A percentile compares a stretch with the other conserved stretches of the same genome.
These are phyloP conservation scores for Lentinula sp. DNA, from an alignment of 768 basidiomycete genomes.

Conservation along the genomic window DNA sequence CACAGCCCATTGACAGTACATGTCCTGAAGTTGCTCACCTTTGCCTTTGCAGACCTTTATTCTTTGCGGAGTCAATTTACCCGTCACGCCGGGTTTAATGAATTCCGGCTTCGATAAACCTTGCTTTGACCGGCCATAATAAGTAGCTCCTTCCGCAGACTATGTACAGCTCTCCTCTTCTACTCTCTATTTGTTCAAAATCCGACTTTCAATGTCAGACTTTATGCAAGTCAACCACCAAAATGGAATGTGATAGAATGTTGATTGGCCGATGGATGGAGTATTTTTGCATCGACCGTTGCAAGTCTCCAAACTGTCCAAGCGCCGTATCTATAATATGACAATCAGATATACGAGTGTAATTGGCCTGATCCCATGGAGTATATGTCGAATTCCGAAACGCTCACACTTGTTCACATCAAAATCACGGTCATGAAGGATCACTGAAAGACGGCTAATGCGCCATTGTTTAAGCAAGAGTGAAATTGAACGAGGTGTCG, in stretches of 20 bases:
- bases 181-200: too few species aligned
- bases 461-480: background rate
- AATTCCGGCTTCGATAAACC: too few species aligned
- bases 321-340: background rate
- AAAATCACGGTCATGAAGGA: background rate
- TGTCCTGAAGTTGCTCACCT: too few species aligned
- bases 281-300: background rate
- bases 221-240: background rate
- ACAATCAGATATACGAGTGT: background rate
- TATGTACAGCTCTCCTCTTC: too few species aligned
- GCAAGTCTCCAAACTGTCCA: background rate
- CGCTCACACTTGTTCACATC: background rate
- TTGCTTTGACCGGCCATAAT: too few species aligned
- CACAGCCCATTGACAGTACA: too few species aligned
- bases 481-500: background rate
- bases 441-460: background rate
- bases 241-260: background rate
- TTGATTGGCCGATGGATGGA: background rate
- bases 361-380: background rate
- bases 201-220: too few species aligned
- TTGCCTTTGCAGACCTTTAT: too few species aligned
- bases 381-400: background rate
- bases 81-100: too few species aligned
- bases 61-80: too few species aligned
- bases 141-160: too few species aligned